Percentiles rank a stretch among this genome's conserved stretches.
phyloP scores from a whole-genome alignment of 163 green algal genomes.

The Coccomyxa subellipsoidea region DNA sequence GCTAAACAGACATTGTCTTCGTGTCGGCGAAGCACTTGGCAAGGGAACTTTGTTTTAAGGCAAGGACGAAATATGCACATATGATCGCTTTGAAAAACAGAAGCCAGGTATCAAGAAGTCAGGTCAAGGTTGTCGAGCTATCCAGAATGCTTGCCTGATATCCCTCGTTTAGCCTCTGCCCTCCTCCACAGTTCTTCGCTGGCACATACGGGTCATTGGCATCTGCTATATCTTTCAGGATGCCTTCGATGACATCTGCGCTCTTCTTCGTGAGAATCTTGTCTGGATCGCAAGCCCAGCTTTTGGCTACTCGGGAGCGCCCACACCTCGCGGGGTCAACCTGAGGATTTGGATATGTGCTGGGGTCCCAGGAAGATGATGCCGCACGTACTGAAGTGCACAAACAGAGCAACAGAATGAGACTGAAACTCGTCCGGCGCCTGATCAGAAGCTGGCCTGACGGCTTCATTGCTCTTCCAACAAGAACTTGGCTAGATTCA shows the following conservation, averaged over 20 bases:
- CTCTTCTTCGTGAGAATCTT: neutral
- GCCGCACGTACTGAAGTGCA: neutral
- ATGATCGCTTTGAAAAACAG: no score
- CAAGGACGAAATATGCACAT: no score
- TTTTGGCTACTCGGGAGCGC: neutral
- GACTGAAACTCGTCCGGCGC: neutral
- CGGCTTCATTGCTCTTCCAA: no score
- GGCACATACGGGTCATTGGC: neutral
- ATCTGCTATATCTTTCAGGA: slow-evolving; percentile 5
- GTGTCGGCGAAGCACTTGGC: no score
- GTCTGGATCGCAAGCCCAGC: slow-evolving; percentile 12
- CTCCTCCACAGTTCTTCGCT: neutral
- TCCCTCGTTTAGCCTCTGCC: neutral
- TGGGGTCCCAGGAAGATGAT: neutral
- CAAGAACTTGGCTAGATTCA: no score
- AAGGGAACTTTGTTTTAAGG: no score
- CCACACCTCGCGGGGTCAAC: slow-evolving; percentile 1
- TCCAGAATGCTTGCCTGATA: slow-evolving; percentile 12
- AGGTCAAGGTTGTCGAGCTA: no score
- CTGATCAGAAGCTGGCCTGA: neutral
- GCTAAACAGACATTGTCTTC: no score
- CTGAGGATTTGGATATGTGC: slow-evolving; percentile 10
- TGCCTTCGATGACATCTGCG: slow-evolving; percentile 10
- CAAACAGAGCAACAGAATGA: neutral
- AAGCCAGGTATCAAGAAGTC: no score